Base-by-base conservation (phyloP, 1,284 basidiomycete species). In the Microbotryum intermedium region DNA sequence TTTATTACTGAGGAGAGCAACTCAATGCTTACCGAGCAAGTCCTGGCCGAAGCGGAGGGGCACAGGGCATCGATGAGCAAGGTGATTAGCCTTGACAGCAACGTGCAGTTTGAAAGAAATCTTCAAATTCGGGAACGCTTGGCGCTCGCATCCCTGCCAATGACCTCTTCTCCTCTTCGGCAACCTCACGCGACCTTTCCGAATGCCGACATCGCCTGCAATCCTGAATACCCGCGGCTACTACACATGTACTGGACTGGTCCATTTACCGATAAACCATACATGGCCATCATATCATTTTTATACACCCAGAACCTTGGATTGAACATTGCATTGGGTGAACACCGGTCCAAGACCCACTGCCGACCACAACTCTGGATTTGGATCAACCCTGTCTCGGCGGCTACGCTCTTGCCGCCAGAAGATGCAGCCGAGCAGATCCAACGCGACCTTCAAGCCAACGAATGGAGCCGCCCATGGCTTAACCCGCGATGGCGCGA, bases 201-300 rank as follows among this genome's bases (percentile, higher is more conserved):
- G 11, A 53, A 59, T 23, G 64, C 72, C 60, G 65, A 75, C 47
- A 63, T 68, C 21, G 73, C 80, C 20, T 89, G 87, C 72, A 84
- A 88, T 71, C 78, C 81, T 0, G 81, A 84, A 58, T 80, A 83
- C 69, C 85, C 84, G 16, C 79, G 84, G 29, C 76, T 88, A 51
- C 88, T 86, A 76, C 87, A 89, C 75, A 87, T 88, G 81, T 88
- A 87, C 75, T 88, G 86, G 86, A 83, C 85, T 1, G 86, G 86
- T 6, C 81, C 84, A 0, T 87, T 89, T 74, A 86, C 84, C 10
- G 86, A 89, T 75, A 88, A 88, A 72, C 86, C 86, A 2, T 89
- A 89, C 76, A 79, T 85, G 67, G 83, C 86, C 3, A 77, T 87
- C 60, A 77, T 86, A 45, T 87, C 85, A 25, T 89, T 86, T 77